A percentile compares a stretch with the other conserved stretches of the same genome.
phyloP scores from a whole-genome alignment of 108 stramenopile species.

The Nitzschia inconspicua region DNA sequence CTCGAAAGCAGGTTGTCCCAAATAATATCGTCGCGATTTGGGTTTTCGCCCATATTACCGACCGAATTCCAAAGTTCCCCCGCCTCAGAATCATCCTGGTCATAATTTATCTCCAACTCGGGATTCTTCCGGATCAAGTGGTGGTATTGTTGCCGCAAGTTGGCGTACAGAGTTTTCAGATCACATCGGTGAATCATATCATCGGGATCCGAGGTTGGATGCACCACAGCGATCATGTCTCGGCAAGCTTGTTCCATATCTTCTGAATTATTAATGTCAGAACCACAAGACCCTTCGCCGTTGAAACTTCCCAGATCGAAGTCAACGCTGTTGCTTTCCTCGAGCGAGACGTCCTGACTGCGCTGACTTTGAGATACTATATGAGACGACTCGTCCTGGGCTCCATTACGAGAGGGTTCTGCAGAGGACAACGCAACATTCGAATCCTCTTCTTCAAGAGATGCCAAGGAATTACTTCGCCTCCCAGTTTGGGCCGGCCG shows the following conservation, averaged over 20 bases:
- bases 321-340: constrained; percentile 16
- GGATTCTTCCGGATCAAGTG: background rate
- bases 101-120: background rate
- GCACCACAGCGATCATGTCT: constrained; percentile 8
- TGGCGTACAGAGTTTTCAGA: constrained; percentile 17
- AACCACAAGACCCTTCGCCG: background rate
- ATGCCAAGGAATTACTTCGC: constrained; percentile 1
- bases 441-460: constrained; percentile 7
- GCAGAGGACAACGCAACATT: background rate
- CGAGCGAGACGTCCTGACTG: constrained; percentile 9
- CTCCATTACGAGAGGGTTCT: no score
- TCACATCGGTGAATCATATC: constrained; percentile 28
- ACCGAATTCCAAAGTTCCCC: background rate
- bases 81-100: background rate
- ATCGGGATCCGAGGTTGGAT: constrained; percentile 10
- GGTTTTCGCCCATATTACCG: no score
- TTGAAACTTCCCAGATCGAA: constrained; percentile 21
- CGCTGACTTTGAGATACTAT: background rate
- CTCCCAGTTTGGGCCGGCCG: background rate
- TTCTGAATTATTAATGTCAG: constrained; percentile 3
- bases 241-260: constrained; percentile 25
- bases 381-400: no score
- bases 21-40: no score
- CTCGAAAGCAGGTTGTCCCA: no score
- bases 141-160: constrained; percentile 23